Conservation (phyloP, 768 basidiomycete genomes). For the Psilocybe cubensis region DNA sequence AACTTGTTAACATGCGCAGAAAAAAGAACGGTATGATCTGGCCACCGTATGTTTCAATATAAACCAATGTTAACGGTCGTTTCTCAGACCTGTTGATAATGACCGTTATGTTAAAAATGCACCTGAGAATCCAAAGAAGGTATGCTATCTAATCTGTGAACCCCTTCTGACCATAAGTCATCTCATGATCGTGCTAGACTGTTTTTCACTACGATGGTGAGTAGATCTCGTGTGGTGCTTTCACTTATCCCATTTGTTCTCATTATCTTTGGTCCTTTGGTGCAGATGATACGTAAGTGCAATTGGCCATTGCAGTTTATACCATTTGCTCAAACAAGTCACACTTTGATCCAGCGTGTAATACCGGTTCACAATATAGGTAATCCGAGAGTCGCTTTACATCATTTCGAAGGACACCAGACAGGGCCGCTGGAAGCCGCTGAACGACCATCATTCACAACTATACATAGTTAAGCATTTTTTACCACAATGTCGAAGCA, state of each 20-base stretch:
- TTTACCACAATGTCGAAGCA: background rate
- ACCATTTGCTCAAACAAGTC: background rate
- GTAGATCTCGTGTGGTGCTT: conserved; percentile 17
- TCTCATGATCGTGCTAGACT: conserved; percentile 48
- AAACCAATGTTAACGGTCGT: conserved; percentile 7
- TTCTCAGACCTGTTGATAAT: conserved; percentile 74
- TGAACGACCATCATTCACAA: background rate
- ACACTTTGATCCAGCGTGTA: conserved; percentile 37
- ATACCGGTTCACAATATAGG: conserved; percentile 13
- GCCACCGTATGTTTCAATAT: background rate
- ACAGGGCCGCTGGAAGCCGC: background rate
- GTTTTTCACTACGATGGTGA: conserved; percentile 83
- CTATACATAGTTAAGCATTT: conserved; percentile 4
- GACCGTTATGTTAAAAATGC: conserved; percentile 80
- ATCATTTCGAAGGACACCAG: background rate
- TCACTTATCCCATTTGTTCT: conserved; percentile 22
- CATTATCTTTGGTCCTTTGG: conserved; percentile 2
- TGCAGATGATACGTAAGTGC: conserved; percentile 65
- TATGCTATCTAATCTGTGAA: conserved; percentile 29
- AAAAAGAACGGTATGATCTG: conserved; percentile 33
- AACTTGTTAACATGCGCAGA: conserved; percentile 23
- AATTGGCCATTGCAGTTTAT: background rate
- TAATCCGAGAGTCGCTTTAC: background rate
- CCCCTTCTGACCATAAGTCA: background rate
- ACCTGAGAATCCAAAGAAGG: conserved; percentile 89